Evolutionary conservation across 257 asterid genomes (phyloP).

Genomic region (Solanum phureja): DNA sequence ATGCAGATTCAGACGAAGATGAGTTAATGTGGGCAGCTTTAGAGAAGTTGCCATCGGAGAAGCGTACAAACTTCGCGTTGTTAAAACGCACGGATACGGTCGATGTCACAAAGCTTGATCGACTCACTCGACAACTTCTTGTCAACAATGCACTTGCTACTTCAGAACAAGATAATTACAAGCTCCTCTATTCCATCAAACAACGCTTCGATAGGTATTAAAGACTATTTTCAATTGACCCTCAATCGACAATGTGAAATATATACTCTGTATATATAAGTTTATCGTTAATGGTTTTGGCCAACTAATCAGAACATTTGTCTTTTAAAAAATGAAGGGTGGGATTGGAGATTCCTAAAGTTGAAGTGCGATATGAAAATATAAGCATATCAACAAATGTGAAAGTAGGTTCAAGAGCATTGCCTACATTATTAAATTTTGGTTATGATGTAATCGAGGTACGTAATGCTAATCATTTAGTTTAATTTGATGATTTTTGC

Average conservation of each 20-base stretch:
- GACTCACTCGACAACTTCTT: conserved; percentile 46
- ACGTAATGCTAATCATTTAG: background rate
- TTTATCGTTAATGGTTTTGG: background rate
- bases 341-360: conserved; percentile 60
- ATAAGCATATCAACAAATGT: conserved; percentile 50
- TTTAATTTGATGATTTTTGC: background rate
- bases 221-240: background rate
- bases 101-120: conserved; percentile 64
- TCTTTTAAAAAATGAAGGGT: conserved; percentile 21
- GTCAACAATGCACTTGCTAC: conserved; percentile 68
- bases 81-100: conserved; percentile 37
- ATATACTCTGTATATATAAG: background rate
- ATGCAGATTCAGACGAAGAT: conserved; percentile 58
- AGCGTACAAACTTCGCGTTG: conserved; percentile 34
- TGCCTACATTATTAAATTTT: conserved; percentile 71
- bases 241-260: background rate
- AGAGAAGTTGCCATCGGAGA: conserved; percentile 61
- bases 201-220: conserved; percentile 55
- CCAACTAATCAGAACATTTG: background rate
- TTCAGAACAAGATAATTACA: conserved; percentile 59
- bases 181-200: conserved; percentile 54
- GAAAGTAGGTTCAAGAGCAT: conserved; percentile 68
- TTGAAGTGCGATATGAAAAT: conserved; percentile 73
- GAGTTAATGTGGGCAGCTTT: conserved; percentile 73
- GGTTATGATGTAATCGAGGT: conserved; percentile 62